A percentile compares a stretch with the other conserved stretches of the same genome.
These are phyloP conservation scores for Lichtheimia corymbifera DNA, from an alignment of 371 early-diverging fungal species.

Conservation along the genomic window DNA sequence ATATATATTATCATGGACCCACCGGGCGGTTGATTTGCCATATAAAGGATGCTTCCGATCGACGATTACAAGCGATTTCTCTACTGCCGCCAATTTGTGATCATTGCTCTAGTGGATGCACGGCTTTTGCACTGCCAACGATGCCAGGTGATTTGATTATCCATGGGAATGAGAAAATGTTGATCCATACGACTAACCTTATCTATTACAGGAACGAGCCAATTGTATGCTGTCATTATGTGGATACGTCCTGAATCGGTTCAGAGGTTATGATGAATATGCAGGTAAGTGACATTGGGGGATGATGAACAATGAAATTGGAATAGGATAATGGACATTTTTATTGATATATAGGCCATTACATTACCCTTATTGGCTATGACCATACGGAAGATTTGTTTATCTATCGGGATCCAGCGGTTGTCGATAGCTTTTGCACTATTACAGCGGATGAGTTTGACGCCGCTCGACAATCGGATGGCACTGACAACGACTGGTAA, in stretches of 20 bases:
- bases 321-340: background rate
- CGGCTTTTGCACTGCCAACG: slow-evolving; percentile 59
- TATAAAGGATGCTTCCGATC: slow-evolving; percentile 61
- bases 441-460: slow-evolving; percentile 64
- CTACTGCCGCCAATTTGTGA: slow-evolving; percentile 68
- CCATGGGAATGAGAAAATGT: background rate
- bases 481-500: slow-evolving; percentile 77
- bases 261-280: slow-evolving; percentile 10
- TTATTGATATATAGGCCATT: slow-evolving; percentile 57
- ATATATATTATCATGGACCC: background rate
- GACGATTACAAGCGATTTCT: slow-evolving; percentile 83
- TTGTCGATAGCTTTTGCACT: slow-evolving; percentile 58
- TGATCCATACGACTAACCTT: background rate
- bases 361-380: slow-evolving; percentile 71
- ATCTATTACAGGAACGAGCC: slow-evolving; percentile 34
- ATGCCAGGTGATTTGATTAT: slow-evolving; percentile 45
- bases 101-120: slow-evolving; percentile 77
- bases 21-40: background rate
- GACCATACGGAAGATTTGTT: slow-evolving; percentile 67
- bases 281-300: background rate
- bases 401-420: slow-evolving; percentile 77
- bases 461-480: slow-evolving; percentile 57
- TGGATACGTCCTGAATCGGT: slow-evolving; percentile 27
- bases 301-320: slow-evolving; percentile 4
- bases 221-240: slow-evolving; percentile 40